Conservation (phyloP, 306 rosid genomes). For the Cucumis melo region DNA sequence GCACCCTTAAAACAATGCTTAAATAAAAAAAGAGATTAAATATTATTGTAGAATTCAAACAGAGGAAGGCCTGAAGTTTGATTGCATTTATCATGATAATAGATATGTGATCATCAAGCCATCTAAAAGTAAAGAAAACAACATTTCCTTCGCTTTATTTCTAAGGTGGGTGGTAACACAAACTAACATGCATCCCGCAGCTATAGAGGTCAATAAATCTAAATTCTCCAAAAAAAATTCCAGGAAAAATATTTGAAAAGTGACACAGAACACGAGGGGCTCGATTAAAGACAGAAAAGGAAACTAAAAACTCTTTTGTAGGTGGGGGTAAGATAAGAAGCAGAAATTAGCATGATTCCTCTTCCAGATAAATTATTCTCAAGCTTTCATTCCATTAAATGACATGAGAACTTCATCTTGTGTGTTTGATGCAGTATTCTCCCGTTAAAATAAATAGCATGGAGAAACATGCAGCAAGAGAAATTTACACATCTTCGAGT, state of each 20-base stretch:
- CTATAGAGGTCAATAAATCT: neutral
- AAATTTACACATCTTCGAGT: no score
- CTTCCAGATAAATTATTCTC: neutral
- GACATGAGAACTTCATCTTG: neutral
- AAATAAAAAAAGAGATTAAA: neutral
- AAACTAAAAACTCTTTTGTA: neutral
- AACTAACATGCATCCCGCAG: neutral
- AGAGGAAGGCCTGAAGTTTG: neutral
- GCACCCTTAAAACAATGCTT: neutral
- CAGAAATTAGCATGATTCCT: neutral
- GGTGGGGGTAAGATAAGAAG: neutral
- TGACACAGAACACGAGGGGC: neutral
- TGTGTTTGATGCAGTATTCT: neutral
- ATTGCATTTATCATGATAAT: neutral
- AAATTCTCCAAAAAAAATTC: neutral
- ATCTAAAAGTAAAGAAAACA: neutral
- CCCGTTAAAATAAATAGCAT: neutral
- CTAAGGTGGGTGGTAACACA: neutral
- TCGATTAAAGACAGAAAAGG: neutral
- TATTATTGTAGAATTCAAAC: neutral
- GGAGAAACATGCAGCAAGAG: no score
- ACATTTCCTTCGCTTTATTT: neutral
- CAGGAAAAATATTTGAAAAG: neutral
- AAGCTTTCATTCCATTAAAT: neutral
- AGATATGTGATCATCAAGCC: neutral